phyloP scores from a whole-genome alignment of 768 basidiomycete species.

The Cystobasidium onofrii region DNA sequence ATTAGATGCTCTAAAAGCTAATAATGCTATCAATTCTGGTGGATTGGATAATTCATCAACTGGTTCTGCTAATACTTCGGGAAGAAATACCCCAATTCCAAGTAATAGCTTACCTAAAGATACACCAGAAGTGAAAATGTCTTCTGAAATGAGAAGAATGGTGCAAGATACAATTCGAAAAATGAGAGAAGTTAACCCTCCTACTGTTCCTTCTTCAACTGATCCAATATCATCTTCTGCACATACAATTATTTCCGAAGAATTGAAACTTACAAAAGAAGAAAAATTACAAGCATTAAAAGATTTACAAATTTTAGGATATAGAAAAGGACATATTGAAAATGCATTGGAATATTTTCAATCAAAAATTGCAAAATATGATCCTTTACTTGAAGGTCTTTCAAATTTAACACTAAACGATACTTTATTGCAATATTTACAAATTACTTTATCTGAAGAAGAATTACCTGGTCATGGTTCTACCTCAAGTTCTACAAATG shows the following conservation, averaged over 20 bases:
- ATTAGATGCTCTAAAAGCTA: background rate
- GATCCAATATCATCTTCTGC: background rate
- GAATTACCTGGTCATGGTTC: constrained; percentile 60
- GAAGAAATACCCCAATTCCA: background rate
- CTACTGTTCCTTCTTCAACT: background rate
- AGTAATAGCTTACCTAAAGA: constrained; percentile 43
- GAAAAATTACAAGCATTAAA: constrained; percentile 51
- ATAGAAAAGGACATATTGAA: constrained; percentile 50
- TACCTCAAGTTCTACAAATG: constrained; percentile 33
- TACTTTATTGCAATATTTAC: constrained; percentile 73
- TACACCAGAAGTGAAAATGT: constrained; percentile 72
- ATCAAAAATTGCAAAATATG: constrained; percentile 45
- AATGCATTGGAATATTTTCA: constrained; percentile 54
- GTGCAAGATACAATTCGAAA: constrained; percentile 75
- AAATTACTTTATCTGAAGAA: constrained; percentile 74
- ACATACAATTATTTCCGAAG: background rate
- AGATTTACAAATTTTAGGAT: constrained; percentile 62
- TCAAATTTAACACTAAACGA: constrained; percentile 62
- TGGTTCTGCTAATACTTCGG: constrained; percentile 54
- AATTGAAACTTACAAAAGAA: constrained; percentile 41
- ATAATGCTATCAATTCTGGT: background rate
- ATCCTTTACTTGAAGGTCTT: constrained; percentile 44
- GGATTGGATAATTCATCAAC: constrained; percentile 53
- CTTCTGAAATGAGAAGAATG: constrained; percentile 60
- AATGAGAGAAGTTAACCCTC: constrained; percentile 47